Evolutionary conservation across 2,329 filamentous ascomycete genomes (phyloP).

Genomic region (Aspergillus neoniger): DNA sequence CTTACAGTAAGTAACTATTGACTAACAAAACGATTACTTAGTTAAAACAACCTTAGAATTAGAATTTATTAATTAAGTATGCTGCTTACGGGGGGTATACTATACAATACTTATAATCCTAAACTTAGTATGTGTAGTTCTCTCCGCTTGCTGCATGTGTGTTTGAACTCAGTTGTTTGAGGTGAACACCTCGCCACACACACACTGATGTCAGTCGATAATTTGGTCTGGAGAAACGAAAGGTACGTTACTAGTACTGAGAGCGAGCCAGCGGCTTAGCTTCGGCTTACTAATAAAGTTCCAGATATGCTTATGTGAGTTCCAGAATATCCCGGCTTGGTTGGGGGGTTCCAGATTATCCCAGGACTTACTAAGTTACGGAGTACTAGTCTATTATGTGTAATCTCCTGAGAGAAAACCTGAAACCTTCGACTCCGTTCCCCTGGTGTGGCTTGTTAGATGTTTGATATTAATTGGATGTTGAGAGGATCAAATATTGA

Average conservation of each 20-base stretch:
- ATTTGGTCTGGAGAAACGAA: too few species aligned
- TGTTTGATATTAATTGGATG: not conserved
- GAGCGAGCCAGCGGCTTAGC: not conserved
- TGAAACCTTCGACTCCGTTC: not conserved
- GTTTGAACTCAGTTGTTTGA: not conserved
- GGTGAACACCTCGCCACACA: not conserved
- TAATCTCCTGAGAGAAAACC: not conserved
- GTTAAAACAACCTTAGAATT: not conserved
- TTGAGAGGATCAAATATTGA: not conserved
- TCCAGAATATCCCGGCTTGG: conserved; percentile 1
- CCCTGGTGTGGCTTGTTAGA: not conserved
- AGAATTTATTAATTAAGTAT: not conserved
- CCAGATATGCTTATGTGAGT: conserved; percentile 2
- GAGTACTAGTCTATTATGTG: not conserved
- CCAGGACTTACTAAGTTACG: not conserved
- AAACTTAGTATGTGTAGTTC: not conserved
- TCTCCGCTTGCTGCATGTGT: not conserved
- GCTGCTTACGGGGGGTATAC: not conserved
- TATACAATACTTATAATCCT: not conserved
- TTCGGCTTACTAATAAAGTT: conserved; percentile 3
- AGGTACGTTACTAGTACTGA: too few species aligned
- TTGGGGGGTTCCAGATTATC: not conserved
- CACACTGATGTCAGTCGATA: not conserved
- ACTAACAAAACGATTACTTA: too few species aligned
- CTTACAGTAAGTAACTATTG: not conserved